Conservation (phyloP, 2,329 filamentous ascomycete species). For the Phyllosticta citribraziliensis region DNA sequence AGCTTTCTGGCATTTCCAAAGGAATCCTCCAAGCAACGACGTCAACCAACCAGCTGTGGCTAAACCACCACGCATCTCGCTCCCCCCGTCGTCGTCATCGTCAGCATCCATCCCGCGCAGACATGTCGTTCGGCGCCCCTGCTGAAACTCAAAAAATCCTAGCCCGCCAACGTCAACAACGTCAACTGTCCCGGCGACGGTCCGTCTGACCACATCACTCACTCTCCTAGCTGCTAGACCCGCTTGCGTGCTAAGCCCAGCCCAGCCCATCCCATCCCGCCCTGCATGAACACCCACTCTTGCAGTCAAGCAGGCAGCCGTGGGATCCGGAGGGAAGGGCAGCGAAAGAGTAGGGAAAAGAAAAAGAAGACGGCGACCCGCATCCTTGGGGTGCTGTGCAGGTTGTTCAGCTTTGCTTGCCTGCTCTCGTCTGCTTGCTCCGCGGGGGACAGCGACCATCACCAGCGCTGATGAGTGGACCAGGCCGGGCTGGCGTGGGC, state of each 20-base stretch:
- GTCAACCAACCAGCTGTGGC: not conserved
- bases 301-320: not conserved
- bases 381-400: not conserved
- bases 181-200: not conserved
- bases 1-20: not conserved
- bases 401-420: not conserved
- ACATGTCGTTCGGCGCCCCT: not conserved
- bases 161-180: not conserved
- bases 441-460: not conserved
- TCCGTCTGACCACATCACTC: not conserved
- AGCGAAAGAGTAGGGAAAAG: not conserved
- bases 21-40: not conserved
- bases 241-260: too few species aligned
- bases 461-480: not conserved
- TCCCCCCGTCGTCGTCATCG: not conserved
- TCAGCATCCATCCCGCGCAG: not conserved
- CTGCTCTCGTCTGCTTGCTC: not conserved
- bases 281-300: not conserved
- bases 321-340: not conserved
- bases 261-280: too few species aligned
- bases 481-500: too few species aligned
- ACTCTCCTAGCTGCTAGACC: too few species aligned
- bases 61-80: not conserved
- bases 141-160: not conserved
- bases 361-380: not conserved